Evolutionary conservation across 78 protist species (phyloP), one percentile per base, ranked within the genome.

Genomic region (Planoprotostelium fungivorum): DNA sequence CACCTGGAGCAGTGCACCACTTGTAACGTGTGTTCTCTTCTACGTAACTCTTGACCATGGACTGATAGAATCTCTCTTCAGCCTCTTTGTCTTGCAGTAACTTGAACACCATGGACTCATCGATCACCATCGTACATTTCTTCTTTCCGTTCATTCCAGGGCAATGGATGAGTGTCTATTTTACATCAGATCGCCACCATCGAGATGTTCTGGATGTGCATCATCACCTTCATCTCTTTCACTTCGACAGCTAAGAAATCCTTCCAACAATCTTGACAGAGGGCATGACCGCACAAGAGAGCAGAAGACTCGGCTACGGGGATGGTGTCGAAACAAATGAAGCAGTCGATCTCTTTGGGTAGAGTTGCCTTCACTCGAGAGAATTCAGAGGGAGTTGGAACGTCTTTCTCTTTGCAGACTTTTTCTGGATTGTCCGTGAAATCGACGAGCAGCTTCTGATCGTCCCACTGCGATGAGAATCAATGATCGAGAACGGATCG

Each of bases 181-280:
- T 5, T 5, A 51, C 5, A 51, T 51, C 73, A 51, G 73, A 25
- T 5, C 31, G 16, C 16, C 73, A 16, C 5, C 5, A 5, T 16
- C 73, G 73, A 51, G 16, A 85, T 85, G 87, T 16, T 36, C 87
- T 85, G 87, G 5, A 25, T 16, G 37, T 36, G 87, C 16, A 85
- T 25, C 87, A 85, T 85, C 87, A 37, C 37, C 37, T 85, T 35
- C 37, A 37, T 35, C 16, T 85, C 87, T 16, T 85, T 85, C 29
- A 85, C 37, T 85, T 85, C 37, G 16, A 85, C 16, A 16, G 36
- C 5, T 37, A 85, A 36, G 87, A 37, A 85, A 85, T 16, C 87
- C 87, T 36, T 35, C 87, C 87, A 85, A 16, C 87, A 85, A 16
- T 36, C 87, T 16, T 37, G 36, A 16, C 87, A 85, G 37, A 85